These are phyloP conservation scores for Pythium aphanidermatum DNA, from an alignment of 352 stramenopile genomes.

Conservation along the genomic window DNA sequence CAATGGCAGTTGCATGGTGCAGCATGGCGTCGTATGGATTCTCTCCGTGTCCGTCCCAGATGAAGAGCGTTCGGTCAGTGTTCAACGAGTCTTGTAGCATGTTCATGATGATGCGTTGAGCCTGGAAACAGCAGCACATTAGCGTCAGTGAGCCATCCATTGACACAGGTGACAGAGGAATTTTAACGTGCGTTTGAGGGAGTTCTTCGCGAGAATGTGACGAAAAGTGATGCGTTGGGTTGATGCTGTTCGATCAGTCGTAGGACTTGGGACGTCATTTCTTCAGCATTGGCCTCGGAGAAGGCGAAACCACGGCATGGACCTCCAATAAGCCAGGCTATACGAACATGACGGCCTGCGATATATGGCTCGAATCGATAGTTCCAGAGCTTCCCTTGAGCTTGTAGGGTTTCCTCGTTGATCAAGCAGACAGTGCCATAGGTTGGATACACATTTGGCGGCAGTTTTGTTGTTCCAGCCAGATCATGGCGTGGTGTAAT, in stretches of 20 bases:
- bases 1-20: slow-evolving; percentile 34
- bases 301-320: slow-evolving; percentile 63
- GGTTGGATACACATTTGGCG: slow-evolving; percentile 38
- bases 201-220: slow-evolving; percentile 67
- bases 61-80: slow-evolving; percentile 22
- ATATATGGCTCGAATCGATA: slow-evolving; percentile 1
- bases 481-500: slow-evolving; percentile 59
- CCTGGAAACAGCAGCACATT: too few relatives aligned
- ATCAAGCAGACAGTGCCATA: slow-evolving; percentile 38
- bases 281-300: slow-evolving; percentile 20
- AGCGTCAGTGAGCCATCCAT: too few relatives aligned
- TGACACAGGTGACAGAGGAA: too few relatives aligned
- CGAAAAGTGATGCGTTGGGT: slow-evolving; percentile 27
- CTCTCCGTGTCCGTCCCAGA: slow-evolving; percentile 44
- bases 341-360: slow-evolving; percentile 7
- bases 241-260: slow-evolving; percentile 4
- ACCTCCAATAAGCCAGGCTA: slow-evolving; percentile 58
- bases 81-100: slow-evolving; percentile 16
- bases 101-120: slow-evolving; percentile 28
- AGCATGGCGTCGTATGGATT: slow-evolving; percentile 69
- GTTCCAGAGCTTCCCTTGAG: slow-evolving; percentile 17
- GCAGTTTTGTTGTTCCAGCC: background rate
- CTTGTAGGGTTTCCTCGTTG: background rate
- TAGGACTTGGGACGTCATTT: slow-evolving; percentile 40
- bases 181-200: slow-evolving; percentile 22